Percentiles rank a stretch among this genome's conserved stretches.
These are phyloP conservation scores for Cyclostephanos tholiformis DNA, from an alignment of 108 stramenopile genomes.

Conservation along the genomic window DNA sequence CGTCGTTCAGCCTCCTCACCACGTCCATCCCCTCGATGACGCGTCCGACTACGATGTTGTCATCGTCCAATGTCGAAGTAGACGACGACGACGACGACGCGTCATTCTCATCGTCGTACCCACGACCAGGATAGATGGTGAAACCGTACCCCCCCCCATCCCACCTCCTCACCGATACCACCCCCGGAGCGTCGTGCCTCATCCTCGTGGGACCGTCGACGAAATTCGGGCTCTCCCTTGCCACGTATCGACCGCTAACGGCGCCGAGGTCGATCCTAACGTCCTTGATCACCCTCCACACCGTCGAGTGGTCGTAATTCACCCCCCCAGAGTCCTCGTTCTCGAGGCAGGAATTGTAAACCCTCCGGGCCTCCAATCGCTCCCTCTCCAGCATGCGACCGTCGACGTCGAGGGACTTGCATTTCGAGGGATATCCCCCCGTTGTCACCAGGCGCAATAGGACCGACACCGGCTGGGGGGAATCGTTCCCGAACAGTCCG, in stretches of 20 bases:
- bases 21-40: conserved; percentile 77
- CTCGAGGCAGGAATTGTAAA: conserved; percentile 82
- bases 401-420: conserved; percentile 62
- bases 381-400: conserved; percentile 71
- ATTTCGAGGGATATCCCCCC: conserved; percentile 60
- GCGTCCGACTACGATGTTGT: conserved; percentile 74
- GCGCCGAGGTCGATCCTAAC: conserved; percentile 78
- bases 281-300: conserved; percentile 73
- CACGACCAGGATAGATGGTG: conserved; percentile 64
- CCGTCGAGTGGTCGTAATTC: conserved; percentile 63
- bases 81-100: neutral
- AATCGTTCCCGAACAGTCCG: conserved; percentile 81
- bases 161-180: conserved; percentile 71
- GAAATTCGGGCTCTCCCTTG: conserved; percentile 71
- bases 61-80: conserved; percentile 48
- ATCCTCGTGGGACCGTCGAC: conserved; percentile 25
- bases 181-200: conserved; percentile 50
- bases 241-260: conserved; percentile 68
- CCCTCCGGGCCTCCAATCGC: conserved; percentile 85
- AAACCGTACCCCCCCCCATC: conserved; percentile 79
- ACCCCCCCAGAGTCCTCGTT: conserved; percentile 62
- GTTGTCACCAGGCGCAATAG: conserved; percentile 57
- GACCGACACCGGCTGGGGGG: conserved; percentile 61
- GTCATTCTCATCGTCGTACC: conserved; percentile 21
- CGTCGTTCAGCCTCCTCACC: conserved; percentile 57